Evolutionary conservation across 2,329 filamentous ascomycete genomes (phyloP).

Genomic region (Polytolypa hystricis): DNA sequence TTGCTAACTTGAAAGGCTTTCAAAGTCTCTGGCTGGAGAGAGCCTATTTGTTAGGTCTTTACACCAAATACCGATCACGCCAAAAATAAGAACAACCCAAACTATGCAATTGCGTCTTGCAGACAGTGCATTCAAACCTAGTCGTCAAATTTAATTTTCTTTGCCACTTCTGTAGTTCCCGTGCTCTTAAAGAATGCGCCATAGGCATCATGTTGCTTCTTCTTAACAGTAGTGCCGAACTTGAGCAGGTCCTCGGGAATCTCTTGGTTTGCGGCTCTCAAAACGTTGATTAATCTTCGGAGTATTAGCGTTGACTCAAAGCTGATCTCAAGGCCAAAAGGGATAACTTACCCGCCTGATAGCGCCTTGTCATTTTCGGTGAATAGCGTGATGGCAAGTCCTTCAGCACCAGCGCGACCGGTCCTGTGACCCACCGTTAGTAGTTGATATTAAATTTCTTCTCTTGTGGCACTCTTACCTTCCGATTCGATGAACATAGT

Average conservation of each 20-base stretch:
- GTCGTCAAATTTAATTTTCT: slow-evolving; percentile 82
- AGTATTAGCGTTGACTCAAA: slow-evolving; percentile 12
- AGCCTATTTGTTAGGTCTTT: slow-evolving; percentile 16
- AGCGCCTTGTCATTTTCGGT: slow-evolving; percentile 89
- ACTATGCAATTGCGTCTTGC: slow-evolving; percentile 9
- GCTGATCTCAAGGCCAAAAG: slow-evolving; percentile 3
- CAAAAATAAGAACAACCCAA: slow-evolving; percentile 12
- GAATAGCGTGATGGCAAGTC: slow-evolving; percentile 84
- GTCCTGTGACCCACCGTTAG: slow-evolving; percentile 45
- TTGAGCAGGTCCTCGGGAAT: slow-evolving; percentile 87
- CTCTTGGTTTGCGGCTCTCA: slow-evolving; percentile 82
- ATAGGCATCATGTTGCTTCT: slow-evolving; percentile 92
- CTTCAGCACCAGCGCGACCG: slow-evolving; percentile 80
- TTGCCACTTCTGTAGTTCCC: slow-evolving; percentile 69
- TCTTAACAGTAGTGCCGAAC: slow-evolving; percentile 97
- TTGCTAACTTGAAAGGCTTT: slow-evolving; percentile 2
- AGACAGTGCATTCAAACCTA: too few species aligned
- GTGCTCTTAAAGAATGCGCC: slow-evolving; percentile 93
- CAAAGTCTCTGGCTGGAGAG: slow-evolving; percentile 27
- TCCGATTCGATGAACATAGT: slow-evolving; percentile 95
- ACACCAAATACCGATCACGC: slow-evolving; percentile 13
- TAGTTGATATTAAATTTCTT: slow-evolving; percentile 8
- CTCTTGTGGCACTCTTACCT: slow-evolving; percentile 21
- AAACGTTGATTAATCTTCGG: slow-evolving; percentile 74
- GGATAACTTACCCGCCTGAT: slow-evolving; percentile 64